Evolutionary conservation across 2,329 filamentous ascomycete species (phyloP), one percentile per base, ranked within the genome.

Genomic region (Chrysoporthe cubensis): DNA sequence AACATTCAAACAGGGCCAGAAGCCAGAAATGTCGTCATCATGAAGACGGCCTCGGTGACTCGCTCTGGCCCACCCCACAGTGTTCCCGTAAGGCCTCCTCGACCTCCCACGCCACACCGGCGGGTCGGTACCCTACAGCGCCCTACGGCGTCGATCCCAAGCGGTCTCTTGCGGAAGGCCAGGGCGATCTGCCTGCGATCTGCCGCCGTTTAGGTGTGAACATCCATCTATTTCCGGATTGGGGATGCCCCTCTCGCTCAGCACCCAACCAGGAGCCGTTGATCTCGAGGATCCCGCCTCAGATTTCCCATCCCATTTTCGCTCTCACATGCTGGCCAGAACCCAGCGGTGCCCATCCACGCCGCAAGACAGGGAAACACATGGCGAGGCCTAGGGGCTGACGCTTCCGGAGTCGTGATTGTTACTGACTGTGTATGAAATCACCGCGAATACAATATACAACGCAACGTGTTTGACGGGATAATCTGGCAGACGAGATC

Each of bases 151-250:
- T 57, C 54, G 54, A 57, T 57, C 54, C 14, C 54, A 34, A 14
- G 14, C 54, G 32, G 54, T 32, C 54, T 40, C 4, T 8, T 40
- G 14, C 32, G 16, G 34, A n/a, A 16, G 32, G 54, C 54, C 34
- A 40, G 34, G 54, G 14, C 13, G 54, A 57, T 57, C 54, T 57
- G 54, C 9, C 21, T 54, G 50, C 50, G 50, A 54, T 54, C 50
- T 40, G 54, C 54, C 54, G 26, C 13, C 13, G 54, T 13, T 18
- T 37, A 34, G 9, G 26, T 26, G 26, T 26, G 26, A 40, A 6
- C 34, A 7, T 32, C 8, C 16, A 16, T 26, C 5, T n/a, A n/a
- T 40, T 40, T 14, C 54, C 34, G 54, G 54, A 57, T 40, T 18
- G 54, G 54, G 14, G 1, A 40, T 40, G 54, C 54, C 32, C 32